Conservation (phyloP, 2,329 filamentous ascomycete genomes). For the Botrytis tulipae region DNA sequence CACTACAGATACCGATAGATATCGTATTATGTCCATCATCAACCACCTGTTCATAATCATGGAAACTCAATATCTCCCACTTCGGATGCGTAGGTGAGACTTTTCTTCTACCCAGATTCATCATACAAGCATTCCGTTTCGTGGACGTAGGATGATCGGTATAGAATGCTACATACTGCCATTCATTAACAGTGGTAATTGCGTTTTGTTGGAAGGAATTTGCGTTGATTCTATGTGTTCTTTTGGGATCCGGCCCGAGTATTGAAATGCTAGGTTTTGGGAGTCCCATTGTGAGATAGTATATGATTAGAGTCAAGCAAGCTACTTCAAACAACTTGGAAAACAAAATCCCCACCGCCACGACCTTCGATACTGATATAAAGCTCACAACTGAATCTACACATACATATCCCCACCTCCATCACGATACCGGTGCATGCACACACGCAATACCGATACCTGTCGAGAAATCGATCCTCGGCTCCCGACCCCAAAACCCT, state of each 20-base stretch:
- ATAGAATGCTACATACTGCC: conserved; percentile 33
- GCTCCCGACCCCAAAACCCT: neutral
- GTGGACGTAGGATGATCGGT: conserved; percentile 18
- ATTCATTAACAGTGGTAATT: conserved; percentile 29
- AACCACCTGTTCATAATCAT: conserved; percentile 29
- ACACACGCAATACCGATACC: neutral
- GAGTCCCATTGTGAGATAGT: conserved; percentile 17
- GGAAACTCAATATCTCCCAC: conserved; percentile 31
- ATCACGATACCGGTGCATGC: neutral
- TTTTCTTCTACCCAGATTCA: conserved; percentile 26
- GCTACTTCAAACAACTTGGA: neutral
- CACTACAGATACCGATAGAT: conserved; percentile 31
- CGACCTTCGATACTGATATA: neutral
- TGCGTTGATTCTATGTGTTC: conserved; percentile 31
- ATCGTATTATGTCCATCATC: conserved; percentile 35
- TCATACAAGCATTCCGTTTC: conserved; percentile 21
- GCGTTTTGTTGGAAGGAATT: conserved; percentile 34
- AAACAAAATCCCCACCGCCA: neutral
- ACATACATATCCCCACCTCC: neutral
- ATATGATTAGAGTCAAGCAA: neutral
- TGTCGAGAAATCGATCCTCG: neutral
- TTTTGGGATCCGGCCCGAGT: conserved; percentile 28
- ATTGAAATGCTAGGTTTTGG: conserved; percentile 23
- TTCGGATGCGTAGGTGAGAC: neutral
- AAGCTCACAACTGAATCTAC: neutral